Evolutionary conservation across 2,329 filamentous ascomycete species (phyloP).

Genomic region (Pseudogymnoascus sp.): DNA sequence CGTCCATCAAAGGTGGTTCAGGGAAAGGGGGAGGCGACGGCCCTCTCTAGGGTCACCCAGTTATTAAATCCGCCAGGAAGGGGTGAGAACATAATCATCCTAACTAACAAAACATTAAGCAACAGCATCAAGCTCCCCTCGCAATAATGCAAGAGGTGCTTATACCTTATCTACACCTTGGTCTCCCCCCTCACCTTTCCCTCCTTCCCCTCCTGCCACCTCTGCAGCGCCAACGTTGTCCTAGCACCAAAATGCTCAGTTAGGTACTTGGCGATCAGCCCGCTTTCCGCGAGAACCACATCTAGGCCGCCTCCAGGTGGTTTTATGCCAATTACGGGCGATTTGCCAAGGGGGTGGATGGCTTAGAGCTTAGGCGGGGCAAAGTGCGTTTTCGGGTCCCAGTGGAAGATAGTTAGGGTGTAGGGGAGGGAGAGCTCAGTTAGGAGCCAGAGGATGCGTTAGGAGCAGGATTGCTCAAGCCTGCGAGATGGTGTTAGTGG

Average conservation of each 20-base stretch:
- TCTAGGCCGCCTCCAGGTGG: slow-evolving; percentile 34
- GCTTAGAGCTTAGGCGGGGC: slow-evolving; percentile 70
- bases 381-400: slow-evolving; percentile 50
- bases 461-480: slow-evolving; percentile 57
- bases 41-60: no score
- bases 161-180: slow-evolving; percentile 50
- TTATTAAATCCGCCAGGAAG: no score
- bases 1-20: no score
- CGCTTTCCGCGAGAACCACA: slow-evolving; percentile 71
- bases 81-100: slow-evolving; percentile 36
- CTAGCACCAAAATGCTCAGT: slow-evolving; percentile 51
- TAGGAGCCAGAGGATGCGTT: slow-evolving; percentile 62
- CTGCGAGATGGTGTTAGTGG: slow-evolving; percentile 29
- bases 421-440: slow-evolving; percentile 67
- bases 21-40: no score
- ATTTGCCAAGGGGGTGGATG: slow-evolving; percentile 80
- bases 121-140: slow-evolving; percentile 77
- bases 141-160: slow-evolving; percentile 72
- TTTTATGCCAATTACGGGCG: slow-evolving; percentile 65
- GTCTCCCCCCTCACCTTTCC: slow-evolving; percentile 51
- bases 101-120: slow-evolving; percentile 56
- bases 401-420: slow-evolving; percentile 71
- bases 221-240: slow-evolving; percentile 41
- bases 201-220: slow-evolving; percentile 51
- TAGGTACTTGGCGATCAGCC: slow-evolving; percentile 73